These are phyloP conservation scores for Penicillium goetzii DNA, from an alignment of 495 filamentous ascomycete genomes.

Conservation along the genomic window DNA sequence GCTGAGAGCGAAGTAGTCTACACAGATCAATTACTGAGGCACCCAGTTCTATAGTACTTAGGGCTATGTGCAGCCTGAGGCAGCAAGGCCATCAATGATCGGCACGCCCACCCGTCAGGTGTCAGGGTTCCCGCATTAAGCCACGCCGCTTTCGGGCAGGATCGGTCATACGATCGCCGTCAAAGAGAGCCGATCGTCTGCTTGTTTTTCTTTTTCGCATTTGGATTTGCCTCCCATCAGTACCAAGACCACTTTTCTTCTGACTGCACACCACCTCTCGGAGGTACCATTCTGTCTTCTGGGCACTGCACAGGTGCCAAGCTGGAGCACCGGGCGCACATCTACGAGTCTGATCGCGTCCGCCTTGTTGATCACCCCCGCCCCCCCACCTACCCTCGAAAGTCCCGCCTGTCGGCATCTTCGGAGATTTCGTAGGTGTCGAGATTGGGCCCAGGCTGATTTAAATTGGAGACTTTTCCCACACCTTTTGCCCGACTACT, in stretches of 20 bases:
- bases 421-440: constrained; percentile 12
- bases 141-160: constrained; percentile 10
- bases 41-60: neutral
- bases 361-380: constrained; percentile 21
- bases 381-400: constrained; percentile 17
- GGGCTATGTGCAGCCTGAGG: neutral
- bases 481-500: constrained; percentile 5
- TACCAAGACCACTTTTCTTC: neutral
- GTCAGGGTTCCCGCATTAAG: neutral
- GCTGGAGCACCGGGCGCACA: neutral
- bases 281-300: neutral
- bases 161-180: constrained; percentile 2
- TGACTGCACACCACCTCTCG: neutral
- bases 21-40: too few relatives aligned
- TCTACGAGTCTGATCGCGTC: constrained; percentile 2
- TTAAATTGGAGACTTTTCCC: constrained; percentile 19
- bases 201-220: constrained; percentile 10
- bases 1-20: too few relatives aligned
- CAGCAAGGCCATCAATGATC: neutral
- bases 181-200: constrained; percentile 5
- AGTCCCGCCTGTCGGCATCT: constrained; percentile 25
- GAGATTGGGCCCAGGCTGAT: constrained; percentile 8
- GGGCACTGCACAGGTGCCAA: neutral
- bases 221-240: neutral
- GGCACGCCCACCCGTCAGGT: neutral